Base-by-base conservation (phyloP, 495 filamentous ascomycete species). In the Arthonia radiata region DNA sequence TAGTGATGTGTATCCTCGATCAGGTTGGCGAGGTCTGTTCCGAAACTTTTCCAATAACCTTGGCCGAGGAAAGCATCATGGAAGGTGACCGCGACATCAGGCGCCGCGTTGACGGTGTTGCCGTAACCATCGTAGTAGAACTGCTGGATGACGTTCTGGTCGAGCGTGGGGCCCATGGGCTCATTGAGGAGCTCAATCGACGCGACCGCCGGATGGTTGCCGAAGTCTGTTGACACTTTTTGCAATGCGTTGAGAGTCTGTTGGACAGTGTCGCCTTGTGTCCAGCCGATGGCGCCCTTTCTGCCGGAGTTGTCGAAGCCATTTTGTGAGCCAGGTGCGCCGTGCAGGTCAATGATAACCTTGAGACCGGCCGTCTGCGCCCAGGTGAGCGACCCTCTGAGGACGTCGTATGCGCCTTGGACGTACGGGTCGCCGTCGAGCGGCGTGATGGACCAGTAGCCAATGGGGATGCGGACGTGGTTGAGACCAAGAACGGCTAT, bases 51-150 rank as follows among this genome's bases (percentile, higher is more conserved):
- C 49, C 49, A 52, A 52, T 78, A 78, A 19, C 69, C 72, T 42
- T 79, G 78, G 64, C 75, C 79, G 23, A 42, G 31, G 44, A 82
- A 82, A 2, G 69, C 68, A 32, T 86, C 77, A 28, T 66, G 60
- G 25, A 82, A 53, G 5, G 63, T 49, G 16, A 77, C 50, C 16
- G 52, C 38, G 9, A 59, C 62, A 16, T 69, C 44, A 5, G 53
- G 36, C 35, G 55, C 67, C 3, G 42, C 29, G 11, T n/a, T n/a
- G n/a, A n/a, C n/a, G n/a, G 69, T 47, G 17, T 54, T 54, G 5
- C 56, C 56, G 48, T 54, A 70, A 9, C 61, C 57, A 26, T 70
- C 57, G 23, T 63, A 56, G 47, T 75, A 74, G 49, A 67, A 81
- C 29, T 66, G 49, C 34, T 60, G 52, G 2, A 52, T 40, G 13